Conservation (phyloP, 129 eudicot genomes). For the Pseudognaphalium luteoalbum region DNA sequence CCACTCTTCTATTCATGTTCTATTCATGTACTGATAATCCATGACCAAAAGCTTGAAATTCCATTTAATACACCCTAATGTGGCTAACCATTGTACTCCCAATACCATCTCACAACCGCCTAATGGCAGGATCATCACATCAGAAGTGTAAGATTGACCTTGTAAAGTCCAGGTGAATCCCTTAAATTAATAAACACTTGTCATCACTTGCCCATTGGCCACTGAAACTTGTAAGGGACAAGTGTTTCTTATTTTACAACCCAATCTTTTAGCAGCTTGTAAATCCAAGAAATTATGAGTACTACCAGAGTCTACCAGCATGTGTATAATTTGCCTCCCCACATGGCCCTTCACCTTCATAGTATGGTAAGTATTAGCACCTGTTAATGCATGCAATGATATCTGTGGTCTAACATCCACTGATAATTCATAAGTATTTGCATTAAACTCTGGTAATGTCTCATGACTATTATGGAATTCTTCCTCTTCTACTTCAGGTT, state of each 20-base stretch:
- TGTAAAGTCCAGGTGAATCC: neutral
- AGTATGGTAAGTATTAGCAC: neutral
- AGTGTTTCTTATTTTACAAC: neutral
- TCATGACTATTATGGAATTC: too few relatives aligned
- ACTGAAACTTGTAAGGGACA: neutral
- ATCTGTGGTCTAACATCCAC: too few relatives aligned
- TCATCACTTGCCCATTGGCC: neutral
- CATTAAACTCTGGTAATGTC: too few relatives aligned
- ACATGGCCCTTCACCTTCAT: neutral
- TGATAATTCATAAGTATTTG: too few relatives aligned
- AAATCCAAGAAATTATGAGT: too few relatives aligned
- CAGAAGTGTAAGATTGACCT: neutral
- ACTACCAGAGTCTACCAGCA: neutral
- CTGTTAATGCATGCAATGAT: neutral
- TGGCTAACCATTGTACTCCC: neutral
- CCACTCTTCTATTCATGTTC: too few relatives aligned
- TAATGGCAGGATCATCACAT: neutral
- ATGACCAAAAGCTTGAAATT: neutral
- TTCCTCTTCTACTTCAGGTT: too few relatives aligned
- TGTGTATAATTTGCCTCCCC: too few relatives aligned
- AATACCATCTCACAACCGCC: neutral
- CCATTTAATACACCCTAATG: neutral
- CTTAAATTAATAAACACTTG: neutral
- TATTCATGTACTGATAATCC: too few relatives aligned
- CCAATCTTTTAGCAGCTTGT: neutral